Evolutionary conservation across 2,329 filamentous ascomycete genomes (phyloP).

Genomic region (Diaporthe sp.): DNA sequence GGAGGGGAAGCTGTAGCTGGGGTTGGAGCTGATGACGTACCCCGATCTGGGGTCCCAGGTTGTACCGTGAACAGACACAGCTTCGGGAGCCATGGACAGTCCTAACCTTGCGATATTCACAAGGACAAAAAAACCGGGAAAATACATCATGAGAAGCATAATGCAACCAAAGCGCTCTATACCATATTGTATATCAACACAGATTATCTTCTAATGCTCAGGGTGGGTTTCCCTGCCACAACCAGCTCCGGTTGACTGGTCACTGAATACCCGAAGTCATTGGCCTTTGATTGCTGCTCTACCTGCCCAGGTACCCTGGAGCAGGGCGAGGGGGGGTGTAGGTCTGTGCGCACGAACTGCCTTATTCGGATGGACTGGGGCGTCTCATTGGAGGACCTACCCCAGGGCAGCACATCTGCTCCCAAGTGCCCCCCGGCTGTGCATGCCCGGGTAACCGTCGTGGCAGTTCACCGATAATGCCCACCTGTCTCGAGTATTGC

Average conservation of each 20-base stretch:
- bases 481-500: background rate
- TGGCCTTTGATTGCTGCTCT: background rate
- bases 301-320: background rate
- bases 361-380: constrained; percentile 5
- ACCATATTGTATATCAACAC: no score
- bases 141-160: no score
- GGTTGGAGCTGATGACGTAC: background rate
- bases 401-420: background rate
- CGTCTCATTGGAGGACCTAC: constrained; percentile 2
- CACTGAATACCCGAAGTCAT: background rate
- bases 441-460: no score
- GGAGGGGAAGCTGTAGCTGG: background rate
- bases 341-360: constrained; percentile 13
- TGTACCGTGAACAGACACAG: no score
- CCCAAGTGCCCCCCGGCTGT: background rate
- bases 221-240: background rate
- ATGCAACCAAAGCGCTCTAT: background rate
- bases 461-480: background rate
- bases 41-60: background rate
- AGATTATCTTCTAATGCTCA: background rate
- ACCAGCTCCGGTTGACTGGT: no score
- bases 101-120: no score
- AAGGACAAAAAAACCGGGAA: no score
- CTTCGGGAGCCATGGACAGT: no score
- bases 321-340: background rate